phyloP scores from a whole-genome alignment of 208 protist genomes.

The Trypanosoma vivax region DNA sequence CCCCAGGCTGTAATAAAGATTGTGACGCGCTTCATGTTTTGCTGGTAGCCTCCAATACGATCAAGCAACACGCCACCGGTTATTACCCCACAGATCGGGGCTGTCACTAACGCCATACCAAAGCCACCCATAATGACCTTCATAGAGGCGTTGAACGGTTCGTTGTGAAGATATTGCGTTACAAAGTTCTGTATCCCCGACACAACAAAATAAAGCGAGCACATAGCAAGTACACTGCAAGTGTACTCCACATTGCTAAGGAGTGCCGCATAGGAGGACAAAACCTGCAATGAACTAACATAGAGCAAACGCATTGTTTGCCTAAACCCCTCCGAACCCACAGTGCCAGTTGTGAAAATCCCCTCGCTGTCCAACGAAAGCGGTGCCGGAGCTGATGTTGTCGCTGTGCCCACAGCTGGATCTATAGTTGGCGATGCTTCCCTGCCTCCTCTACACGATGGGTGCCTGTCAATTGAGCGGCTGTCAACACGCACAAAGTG shows the following conservation, averaged over 20 bases:
- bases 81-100: constrained; percentile 81
- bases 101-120: constrained; percentile 63
- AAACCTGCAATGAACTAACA: constrained; percentile 13
- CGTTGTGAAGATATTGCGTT: constrained; percentile 81
- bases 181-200: constrained; percentile 89
- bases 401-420: neutral
- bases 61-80: constrained; percentile 80
- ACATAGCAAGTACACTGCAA: constrained; percentile 74
- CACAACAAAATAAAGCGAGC: constrained; percentile 87
- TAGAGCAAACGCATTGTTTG: constrained; percentile 11
- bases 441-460: neutral
- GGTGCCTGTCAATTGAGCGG: constrained; percentile 43
- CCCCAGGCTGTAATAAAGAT: constrained; percentile 56
- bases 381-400: too few relatives aligned
- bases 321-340: neutral
- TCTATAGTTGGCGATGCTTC: neutral
- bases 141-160: constrained; percentile 76
- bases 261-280: constrained; percentile 22
- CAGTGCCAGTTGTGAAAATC: neutral
- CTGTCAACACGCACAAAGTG: constrained; percentile 47
- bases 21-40: constrained; percentile 54
- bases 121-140: constrained; percentile 79
- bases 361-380: too few relatives aligned
- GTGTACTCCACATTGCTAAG: constrained; percentile 65
- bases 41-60: constrained; percentile 75